Base-by-base conservation (phyloP, 1,284 basidiomycete species). In the Flammula alnicola region DNA sequence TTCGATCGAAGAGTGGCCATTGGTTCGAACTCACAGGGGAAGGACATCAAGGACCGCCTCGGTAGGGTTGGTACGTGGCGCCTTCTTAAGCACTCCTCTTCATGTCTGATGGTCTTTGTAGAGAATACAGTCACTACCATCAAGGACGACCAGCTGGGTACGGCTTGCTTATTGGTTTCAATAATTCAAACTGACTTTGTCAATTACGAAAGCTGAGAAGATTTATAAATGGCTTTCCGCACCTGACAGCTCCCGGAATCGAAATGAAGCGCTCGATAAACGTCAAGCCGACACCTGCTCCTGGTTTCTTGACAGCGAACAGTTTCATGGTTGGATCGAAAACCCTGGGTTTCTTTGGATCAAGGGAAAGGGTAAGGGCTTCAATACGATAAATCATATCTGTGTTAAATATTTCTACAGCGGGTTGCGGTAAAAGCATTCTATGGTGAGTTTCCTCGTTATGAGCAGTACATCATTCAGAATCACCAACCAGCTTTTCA, bases 181-280 rank as follows among this genome's bases (percentile, higher is more conserved):
- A 19, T 22, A 26, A 6, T 22, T 2, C 8, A 16, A 11, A 36
- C 7, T 3, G 7, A 17, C 3, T n/a, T 22, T 7, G 25, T 44
- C 20, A 36, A 10, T 17, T 37, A 17, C 12, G 12, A 12, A 4
- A 45, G 44, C 44, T 4, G 44, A 42, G 4, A 37, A 37, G 17
- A 47, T 51, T 22, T 2, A 27, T 8, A 26, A 35, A 23, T 51
- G 49, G 46, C 22, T 47, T n/a, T 33, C 30, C 23, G 33, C 44
- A 9, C 49, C 49, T 16, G 44, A 51, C 25, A 42, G 44, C 36
- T 46, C 49, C 23, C 25, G 12, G 32, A 47, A 47, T 32, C 30
- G 16, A 4, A 27, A 51, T 36, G 49, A 41, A 30, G 44, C 49
- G 3, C 14, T 12, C 4, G 38, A 33, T 19, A 47, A 51, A 35